phyloP scores from a whole-genome alignment of 768 basidiomycete genomes.

The Coprinopsis cinerea region DNA sequence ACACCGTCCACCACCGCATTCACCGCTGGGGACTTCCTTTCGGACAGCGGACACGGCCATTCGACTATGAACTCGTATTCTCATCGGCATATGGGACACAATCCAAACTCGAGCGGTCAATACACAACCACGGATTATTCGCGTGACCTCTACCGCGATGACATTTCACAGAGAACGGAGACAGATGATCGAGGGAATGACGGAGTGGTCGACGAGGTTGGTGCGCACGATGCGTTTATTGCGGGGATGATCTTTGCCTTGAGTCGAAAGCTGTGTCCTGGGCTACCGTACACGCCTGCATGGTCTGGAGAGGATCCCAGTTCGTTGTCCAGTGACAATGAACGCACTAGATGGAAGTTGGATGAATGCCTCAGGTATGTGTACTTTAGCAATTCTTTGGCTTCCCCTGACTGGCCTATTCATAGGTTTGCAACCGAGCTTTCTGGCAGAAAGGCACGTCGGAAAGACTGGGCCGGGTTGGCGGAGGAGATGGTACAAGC shows the following conservation, averaged over 20 bases:
- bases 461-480: slow-evolving; percentile 59
- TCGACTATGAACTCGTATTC: slow-evolving; percentile 11
- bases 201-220: slow-evolving; percentile 61
- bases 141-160: slow-evolving; percentile 38
- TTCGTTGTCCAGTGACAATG: slow-evolving; percentile 28
- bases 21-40: slow-evolving; percentile 33
- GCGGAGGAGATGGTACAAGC: slow-evolving; percentile 68
- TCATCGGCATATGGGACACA: slow-evolving; percentile 18
- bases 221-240: slow-evolving; percentile 79
- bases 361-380: slow-evolving; percentile 76
- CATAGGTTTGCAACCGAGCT: slow-evolving; percentile 79
- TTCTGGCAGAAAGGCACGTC: slow-evolving; percentile 66
- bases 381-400: neutral
- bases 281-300: slow-evolving; percentile 68
- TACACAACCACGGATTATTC: slow-evolving; percentile 20
- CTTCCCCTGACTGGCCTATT: neutral
- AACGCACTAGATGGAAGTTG: slow-evolving; percentile 61
- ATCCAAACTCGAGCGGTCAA: slow-evolving; percentile 25
- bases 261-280: slow-evolving; percentile 65
- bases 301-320: slow-evolving; percentile 32
- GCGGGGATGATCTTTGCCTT: slow-evolving; percentile 84
- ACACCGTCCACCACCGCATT: slow-evolving; percentile 54
- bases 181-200: slow-evolving; percentile 33
- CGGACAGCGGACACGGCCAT: slow-evolving; percentile 25
- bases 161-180: slow-evolving; percentile 58